Base-by-base conservation (phyloP, 306 rosid species). In the apple (Malus domestica) region DNA sequence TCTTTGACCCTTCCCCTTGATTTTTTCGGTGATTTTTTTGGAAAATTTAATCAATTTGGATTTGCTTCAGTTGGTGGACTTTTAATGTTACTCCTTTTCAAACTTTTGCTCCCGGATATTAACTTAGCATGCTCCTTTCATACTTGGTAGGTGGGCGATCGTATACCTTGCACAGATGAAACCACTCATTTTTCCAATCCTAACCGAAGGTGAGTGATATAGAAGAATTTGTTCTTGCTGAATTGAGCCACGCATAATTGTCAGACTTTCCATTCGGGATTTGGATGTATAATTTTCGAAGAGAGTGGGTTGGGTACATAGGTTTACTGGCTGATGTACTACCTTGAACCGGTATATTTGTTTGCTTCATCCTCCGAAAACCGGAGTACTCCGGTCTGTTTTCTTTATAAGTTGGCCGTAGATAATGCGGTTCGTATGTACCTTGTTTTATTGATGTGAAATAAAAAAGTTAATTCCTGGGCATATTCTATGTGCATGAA, bases 101-200 rank as follows among this genome's bases (percentile, higher is more conserved):
- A 45, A 10, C 10, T 58, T 75, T 11, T 11, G 2, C 16, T 3
- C 76, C 40, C 33, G 29, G 57, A 16, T 54, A 22, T 20, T 32
- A 30, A 32, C 64, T 40, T 60, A 10, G 54, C 23, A 4, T 45
- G 46, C 73, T 87, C 61, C 72, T 68, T 67, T 19, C 8, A 11
- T 63, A 42, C 70, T 32, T 77, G 51, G 58, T 82, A 94, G 98
- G 98, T 94, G 98, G 98, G 98, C 98, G 4, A 94, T 94, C 73
- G 97, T 94, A 73, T 94, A 92, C 79, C 85, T 94, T 81, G 98
- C 98, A 44, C 98, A 94, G 84, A 92, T 92, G 98, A 94, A 94
- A 63, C 98, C 98, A 1, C 96, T 94, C 76, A 94, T 94, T n/a
- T 97, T 94, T 70, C 98, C 98, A 9, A 83, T 94, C 79, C 85